A percentile compares a stretch with the other conserved stretches of the same genome.
Evolutionary conservation across 2,329 filamentous ascomycete species (phyloP).

Genomic region (Cordyceps farinosa): DNA sequence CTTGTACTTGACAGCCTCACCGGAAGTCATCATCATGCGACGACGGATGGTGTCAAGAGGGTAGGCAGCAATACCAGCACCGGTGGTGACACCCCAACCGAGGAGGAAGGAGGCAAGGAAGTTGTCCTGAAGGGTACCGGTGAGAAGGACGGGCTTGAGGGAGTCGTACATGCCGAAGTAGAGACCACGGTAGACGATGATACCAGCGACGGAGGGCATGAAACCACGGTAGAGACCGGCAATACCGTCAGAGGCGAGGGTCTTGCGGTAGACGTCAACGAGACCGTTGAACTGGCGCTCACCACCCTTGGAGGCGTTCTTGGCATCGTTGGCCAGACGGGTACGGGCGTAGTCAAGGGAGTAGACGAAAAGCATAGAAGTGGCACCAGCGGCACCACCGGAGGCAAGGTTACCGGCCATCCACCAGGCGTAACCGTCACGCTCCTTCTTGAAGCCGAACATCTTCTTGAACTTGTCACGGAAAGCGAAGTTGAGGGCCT

Average conservation of each 20-base stretch:
- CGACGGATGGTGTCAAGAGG: conserved; percentile 99
- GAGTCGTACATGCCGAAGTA: conserved; percentile 99
- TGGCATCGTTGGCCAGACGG: conserved; percentile 99
- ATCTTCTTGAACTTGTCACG: conserved; percentile 99
- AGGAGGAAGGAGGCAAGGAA: conserved; percentile 99
- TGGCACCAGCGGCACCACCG: conserved; percentile 99
- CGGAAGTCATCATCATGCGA: conserved; percentile 99
- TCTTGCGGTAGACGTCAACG: conserved; percentile 99
- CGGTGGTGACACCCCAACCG: conserved; percentile 98
- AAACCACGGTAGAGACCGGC: conserved; percentile 99
- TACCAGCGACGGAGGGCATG: conserved; percentile 98
- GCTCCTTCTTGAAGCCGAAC: conserved; percentile 99
- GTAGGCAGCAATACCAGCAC: conserved; percentile 99
- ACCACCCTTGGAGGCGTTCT: conserved; percentile 95
- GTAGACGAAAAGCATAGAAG: conserved; percentile 99
- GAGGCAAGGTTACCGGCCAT: conserved; percentile 99
- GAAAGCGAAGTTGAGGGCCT: conserved; percentile 99
- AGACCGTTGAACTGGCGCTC: conserved; percentile 99
- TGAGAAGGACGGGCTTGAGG: conserved; percentile 96
- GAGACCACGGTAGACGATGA: conserved; percentile 99
- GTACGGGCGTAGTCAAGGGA: conserved; percentile 99
- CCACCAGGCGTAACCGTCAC: conserved; percentile 97
- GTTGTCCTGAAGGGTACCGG: conserved; percentile 89
- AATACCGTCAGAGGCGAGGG: conserved; percentile 96
- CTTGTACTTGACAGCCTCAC: conserved; percentile 99